Evolutionary conservation across 2,329 filamentous ascomycete species (phyloP).

Genomic region (Fusarium musae): DNA sequence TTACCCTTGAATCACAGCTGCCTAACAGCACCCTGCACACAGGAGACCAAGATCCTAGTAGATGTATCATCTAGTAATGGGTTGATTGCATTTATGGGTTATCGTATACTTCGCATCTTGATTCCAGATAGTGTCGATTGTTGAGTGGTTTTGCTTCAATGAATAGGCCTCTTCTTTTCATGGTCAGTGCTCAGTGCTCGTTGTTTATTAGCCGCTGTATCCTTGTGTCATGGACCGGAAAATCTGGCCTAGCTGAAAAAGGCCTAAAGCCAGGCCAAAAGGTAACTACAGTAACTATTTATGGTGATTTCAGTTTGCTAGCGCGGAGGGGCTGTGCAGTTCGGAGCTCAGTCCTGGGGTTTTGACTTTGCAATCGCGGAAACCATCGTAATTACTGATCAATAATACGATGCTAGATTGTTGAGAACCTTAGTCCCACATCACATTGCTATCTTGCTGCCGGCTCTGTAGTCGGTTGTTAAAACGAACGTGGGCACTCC

Average conservation of each 20-base stretch:
- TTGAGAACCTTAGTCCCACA: not conserved
- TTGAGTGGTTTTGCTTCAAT: not conserved
- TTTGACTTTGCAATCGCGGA: not conserved
- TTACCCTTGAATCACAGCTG: not conserved
- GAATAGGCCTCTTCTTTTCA: not conserved
- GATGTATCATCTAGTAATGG: not conserved
- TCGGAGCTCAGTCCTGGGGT: not conserved
- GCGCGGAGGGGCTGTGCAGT: not conserved
- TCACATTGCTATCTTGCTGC: not conserved
- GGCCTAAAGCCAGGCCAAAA: not conserved
- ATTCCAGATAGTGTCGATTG: not conserved
- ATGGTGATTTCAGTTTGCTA: not conserved
- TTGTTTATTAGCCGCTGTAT: not conserved
- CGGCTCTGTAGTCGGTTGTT: not conserved
- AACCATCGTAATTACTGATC: not conserved
- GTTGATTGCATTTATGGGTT: not conserved
- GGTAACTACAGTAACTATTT: not conserved
- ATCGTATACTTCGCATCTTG: not conserved
- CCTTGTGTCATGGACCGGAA: not conserved
- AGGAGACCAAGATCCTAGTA: not conserved
- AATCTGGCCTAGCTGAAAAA: not conserved
- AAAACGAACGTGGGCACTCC: not conserved
- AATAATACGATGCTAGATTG: not conserved
- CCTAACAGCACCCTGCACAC: too few species aligned
- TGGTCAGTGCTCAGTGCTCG: too few species aligned